Conservation (phyloP, 768 basidiomycete genomes). For the Collybiopsis luxurians region DNA sequence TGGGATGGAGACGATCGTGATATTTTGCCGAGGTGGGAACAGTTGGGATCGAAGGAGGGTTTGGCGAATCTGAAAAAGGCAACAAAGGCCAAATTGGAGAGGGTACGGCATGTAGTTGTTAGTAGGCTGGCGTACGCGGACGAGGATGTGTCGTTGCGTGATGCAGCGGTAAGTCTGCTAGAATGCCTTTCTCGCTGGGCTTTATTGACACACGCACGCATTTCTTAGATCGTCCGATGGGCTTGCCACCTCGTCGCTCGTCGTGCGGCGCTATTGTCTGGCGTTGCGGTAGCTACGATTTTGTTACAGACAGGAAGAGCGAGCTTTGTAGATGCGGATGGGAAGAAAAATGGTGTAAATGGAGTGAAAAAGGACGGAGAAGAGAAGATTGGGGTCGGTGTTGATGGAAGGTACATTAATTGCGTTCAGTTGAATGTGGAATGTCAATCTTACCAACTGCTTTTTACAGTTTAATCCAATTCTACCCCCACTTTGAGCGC, state of each 20-base stretch:
- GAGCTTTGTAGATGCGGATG: conserved; percentile 40
- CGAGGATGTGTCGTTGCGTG: conserved; percentile 52
- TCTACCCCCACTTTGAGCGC: conserved; percentile 85
- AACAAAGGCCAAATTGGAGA: conserved; percentile 37
- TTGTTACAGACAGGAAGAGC: conserved; percentile 79
- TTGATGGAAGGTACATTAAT: conserved; percentile 80
- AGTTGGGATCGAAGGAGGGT: neutral
- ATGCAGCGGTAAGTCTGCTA: conserved; percentile 46
- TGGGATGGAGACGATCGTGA: conserved; percentile 23
- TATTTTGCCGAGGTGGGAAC: conserved; percentile 31
- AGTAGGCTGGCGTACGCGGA: conserved; percentile 58
- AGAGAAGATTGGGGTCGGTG: conserved; percentile 72
- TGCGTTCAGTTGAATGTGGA: too few relatives aligned
- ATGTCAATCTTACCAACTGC: too few relatives aligned
- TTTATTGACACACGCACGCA: neutral
- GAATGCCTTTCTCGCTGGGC: neutral
- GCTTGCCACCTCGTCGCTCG: conserved; percentile 73
- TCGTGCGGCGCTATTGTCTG: conserved; percentile 82
- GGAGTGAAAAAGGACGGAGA: conserved; percentile 21
- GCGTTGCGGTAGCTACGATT: conserved; percentile 83
- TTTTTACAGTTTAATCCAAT: conserved; percentile 79
- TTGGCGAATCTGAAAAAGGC: neutral
- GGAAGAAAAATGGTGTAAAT: conserved; percentile 16
- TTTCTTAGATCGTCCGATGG: conserved; percentile 71
- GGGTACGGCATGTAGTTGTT: conserved; percentile 59